These are phyloP conservation scores for Beauveria sp. DNA, from an alignment of 2,329 filamentous ascomycete genomes.

Conservation along the genomic window DNA sequence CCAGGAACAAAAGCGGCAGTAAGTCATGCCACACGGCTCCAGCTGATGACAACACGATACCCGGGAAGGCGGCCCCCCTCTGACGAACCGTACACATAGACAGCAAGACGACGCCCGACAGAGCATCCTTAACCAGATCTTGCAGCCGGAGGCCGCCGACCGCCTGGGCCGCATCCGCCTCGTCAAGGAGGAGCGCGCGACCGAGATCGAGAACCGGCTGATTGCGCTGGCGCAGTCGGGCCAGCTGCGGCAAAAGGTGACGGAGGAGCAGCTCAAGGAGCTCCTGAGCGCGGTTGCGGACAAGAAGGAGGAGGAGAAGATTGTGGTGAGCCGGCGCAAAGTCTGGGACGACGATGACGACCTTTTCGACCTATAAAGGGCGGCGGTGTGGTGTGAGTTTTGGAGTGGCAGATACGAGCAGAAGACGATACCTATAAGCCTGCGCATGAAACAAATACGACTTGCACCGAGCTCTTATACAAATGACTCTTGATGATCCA, in stretches of 20 bases:
- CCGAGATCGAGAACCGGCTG: conserved; percentile 84
- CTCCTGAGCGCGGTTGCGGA: conserved; percentile 79
- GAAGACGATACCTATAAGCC: neutral
- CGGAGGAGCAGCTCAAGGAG: conserved; percentile 88
- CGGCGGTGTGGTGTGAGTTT: too few species aligned
- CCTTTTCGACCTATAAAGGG: conserved; percentile 50
- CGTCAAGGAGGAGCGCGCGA: conserved; percentile 86
- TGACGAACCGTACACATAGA: conserved; percentile 19
- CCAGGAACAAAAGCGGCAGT: conserved; percentile 54
- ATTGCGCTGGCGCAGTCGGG: conserved; percentile 86
- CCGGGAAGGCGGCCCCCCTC: too few species aligned
- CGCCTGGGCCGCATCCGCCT: conserved; percentile 89
- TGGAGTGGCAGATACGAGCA: neutral
- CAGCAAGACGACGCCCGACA: conserved; percentile 61
- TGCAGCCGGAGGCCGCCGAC: conserved; percentile 88
- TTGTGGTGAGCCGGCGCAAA: conserved; percentile 78
- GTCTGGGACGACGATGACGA: conserved; percentile 81
- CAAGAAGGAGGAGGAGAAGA: conserved; percentile 70
- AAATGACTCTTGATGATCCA: neutral
- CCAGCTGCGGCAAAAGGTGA: conserved; percentile 80
- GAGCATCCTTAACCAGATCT: conserved; percentile 81
- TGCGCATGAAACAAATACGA: neutral
- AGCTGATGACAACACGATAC: too few species aligned
- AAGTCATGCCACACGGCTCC: conserved; percentile 9
- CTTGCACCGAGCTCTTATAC: neutral